Evolutionary conservation across 345 rosid species (phyloP), one percentile per base, ranked within the genome.

Genomic region (Arabis hirsuta): DNA sequence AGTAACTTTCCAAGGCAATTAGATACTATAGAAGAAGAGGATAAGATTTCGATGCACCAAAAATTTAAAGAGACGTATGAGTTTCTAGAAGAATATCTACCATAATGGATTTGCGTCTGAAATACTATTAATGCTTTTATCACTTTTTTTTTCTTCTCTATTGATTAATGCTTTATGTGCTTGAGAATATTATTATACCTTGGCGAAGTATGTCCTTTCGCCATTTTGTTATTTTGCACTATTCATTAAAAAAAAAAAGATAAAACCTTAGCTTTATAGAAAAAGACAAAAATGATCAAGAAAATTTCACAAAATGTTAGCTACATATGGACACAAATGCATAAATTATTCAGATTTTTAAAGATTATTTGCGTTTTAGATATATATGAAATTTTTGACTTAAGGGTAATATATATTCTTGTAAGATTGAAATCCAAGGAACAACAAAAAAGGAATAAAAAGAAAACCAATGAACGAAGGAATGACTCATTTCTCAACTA

Each of bases 41-140:
- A 70, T 70, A 59, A 70, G 74, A 39, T 47, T 12, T 24, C 36
- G 31, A 64, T n/a, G 26, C 19, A 44, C 43, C 32, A 12, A 41
- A 26, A 27, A 69, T 36, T 22, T 34, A 36, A 64, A 65, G 71
- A 73, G 77, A 56, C 43, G 71, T 46, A 41, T 56, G 43, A 47
- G 64, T 55, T 56, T 65, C 52, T 65, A 55, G 69, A 73, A 65
- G 77, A 56, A 72, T 43, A 71, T 60, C 44, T 60, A 43, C 11
- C 60, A 44, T 72, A 71, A 44, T 72, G 70, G 76, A 65, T 65
- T 56, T 65, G 59, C 72, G 77, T 73, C 34, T 73, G 53, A 57
- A 65, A 73, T 65, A 65, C 77, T 56, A 55, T 22, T 56, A 57
- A 27, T 64, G 76, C 64, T 55, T 73, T 61, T 39, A 13, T 32